Evolutionary conservation across 1,139 yeast species (phyloP).

Genomic region (Candida glucosophila): DNA sequence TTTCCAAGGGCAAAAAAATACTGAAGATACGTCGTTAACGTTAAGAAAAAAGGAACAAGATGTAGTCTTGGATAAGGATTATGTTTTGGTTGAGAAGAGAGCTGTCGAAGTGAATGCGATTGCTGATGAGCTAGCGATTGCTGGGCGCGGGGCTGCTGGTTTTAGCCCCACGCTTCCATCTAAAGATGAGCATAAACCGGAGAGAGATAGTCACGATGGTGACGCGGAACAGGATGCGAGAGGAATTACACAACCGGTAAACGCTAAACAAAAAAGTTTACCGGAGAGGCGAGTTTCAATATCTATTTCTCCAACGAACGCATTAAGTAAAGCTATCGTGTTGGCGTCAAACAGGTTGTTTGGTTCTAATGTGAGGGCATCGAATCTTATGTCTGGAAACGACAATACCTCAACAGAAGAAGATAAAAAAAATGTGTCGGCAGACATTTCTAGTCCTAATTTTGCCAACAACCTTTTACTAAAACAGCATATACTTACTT

Average conservation of each 20-base stretch:
- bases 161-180: conserved; percentile 13
- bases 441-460: conserved; percentile 23
- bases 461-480: conserved; percentile 25
- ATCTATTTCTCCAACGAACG: conserved; percentile 79
- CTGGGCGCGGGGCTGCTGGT: conserved; percentile 52
- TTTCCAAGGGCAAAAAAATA: conserved; percentile 10
- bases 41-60: conserved; percentile 25
- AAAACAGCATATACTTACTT: conserved; percentile 27
- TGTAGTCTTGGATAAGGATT: conserved; percentile 61
- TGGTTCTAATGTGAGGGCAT: conserved; percentile 46
- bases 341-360: conserved; percentile 83
- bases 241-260: conserved; percentile 15
- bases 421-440: conserved; percentile 4
- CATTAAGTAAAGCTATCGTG: conserved; percentile 79
- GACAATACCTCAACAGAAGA: conserved; percentile 3
- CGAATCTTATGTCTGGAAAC: conserved; percentile 10
- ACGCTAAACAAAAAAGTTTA: conserved; percentile 39
- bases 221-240: conserved; percentile 1
- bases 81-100: conserved; percentile 89
- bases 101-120: conserved; percentile 92
- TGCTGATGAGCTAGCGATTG: conserved; percentile 81
- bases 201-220: conserved; percentile 1
- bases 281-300: conserved; percentile 57
- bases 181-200: conserved; percentile 8
- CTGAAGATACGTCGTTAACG: conserved; percentile 7